Conservation (phyloP, 208 protist species). For the Leishmania aethiopica region DNA sequence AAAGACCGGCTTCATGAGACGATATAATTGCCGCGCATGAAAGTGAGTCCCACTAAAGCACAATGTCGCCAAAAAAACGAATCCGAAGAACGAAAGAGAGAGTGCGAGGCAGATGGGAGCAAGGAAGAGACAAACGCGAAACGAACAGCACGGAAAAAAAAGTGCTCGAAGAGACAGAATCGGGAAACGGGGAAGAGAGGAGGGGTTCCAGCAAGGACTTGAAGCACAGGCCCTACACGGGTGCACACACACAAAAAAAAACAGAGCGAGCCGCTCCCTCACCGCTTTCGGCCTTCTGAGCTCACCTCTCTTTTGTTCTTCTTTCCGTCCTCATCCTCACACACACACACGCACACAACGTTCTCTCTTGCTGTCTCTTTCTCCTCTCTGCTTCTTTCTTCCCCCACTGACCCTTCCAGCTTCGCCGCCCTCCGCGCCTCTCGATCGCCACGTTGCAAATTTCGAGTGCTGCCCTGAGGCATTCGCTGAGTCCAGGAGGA, state of each 20-base stretch:
- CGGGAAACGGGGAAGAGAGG: background rate
- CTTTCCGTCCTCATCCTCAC: background rate
- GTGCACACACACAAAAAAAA: background rate
- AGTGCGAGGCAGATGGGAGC: background rate
- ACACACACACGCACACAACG: background rate
- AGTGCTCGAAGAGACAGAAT: conserved; percentile 3
- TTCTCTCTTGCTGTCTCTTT: background rate
- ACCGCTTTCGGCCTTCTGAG: background rate
- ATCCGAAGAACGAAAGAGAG: conserved; percentile 12
- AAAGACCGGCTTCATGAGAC: conserved; percentile 1
- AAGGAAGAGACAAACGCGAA: conserved; percentile 1
- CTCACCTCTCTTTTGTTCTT: conserved; percentile 3
- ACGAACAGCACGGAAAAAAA: conserved; percentile 1
- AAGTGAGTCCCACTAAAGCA: conserved; percentile 9
- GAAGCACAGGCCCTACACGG: background rate
- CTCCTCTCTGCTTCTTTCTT: background rate
- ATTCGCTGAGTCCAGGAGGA: background rate
- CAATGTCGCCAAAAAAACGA: conserved; percentile 5
- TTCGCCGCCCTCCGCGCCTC: conserved; percentile 8
- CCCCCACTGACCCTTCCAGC: background rate
- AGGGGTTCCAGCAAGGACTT: background rate
- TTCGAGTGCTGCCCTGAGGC: background rate
- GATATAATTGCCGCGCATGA: background rate
- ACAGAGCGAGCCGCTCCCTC: background rate
- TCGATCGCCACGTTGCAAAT: background rate